A percentile compares a stretch with the other conserved stretches of the same genome.
phyloP scores from a whole-genome alignment of 2,329 filamentous ascomycete species.

The Colletotrichum lini region DNA sequence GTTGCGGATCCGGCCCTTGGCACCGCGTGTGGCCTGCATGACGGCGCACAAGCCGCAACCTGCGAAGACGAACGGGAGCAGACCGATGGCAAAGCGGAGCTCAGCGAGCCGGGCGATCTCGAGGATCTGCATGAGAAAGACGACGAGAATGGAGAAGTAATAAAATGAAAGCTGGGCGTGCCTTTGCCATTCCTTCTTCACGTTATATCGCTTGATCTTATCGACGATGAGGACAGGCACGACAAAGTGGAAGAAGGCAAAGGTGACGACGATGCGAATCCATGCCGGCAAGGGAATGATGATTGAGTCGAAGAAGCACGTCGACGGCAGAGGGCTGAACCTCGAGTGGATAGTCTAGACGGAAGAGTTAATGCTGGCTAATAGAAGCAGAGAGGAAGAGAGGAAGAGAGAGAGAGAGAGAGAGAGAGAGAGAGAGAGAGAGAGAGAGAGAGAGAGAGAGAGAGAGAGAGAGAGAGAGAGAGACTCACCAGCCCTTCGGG shows the following conservation, averaged over 20 bases:
- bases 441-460: constrained; percentile 6
- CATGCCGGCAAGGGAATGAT: constrained; percentile 47
- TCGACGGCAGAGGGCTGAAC: constrained; percentile 45
- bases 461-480: neutral
- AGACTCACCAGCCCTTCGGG: constrained; percentile 40
- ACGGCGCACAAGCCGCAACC: constrained; percentile 41
- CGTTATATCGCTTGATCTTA: constrained; percentile 29
- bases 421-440: constrained; percentile 2
- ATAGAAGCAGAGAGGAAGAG: neutral
- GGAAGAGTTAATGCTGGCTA: constrained; percentile 11
- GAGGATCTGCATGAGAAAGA: constrained; percentile 46
- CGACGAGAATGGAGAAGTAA: constrained; percentile 45
- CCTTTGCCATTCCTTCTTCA: constrained; percentile 42
- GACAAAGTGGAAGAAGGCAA: constrained; percentile 42
- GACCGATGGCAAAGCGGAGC: constrained; percentile 43
- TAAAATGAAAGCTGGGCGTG: constrained; percentile 43
- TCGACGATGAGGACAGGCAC: constrained; percentile 38
- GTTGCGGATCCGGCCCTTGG: constrained; percentile 39
- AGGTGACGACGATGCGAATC: constrained; percentile 44
- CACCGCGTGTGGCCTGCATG: constrained; percentile 44
- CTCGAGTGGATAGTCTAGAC: constrained; percentile 28
- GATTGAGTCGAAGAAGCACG: constrained; percentile 48
- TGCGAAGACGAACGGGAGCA: constrained; percentile 45
- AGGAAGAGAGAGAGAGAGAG: neutral
- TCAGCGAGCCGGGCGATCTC: constrained; percentile 45